A percentile compares a stretch with the other conserved stretches of the same genome.
These are phyloP conservation scores for Ceratobasidium sp. DNA, from an alignment of 1,284 basidiomycete genomes.

Conservation along the genomic window DNA sequence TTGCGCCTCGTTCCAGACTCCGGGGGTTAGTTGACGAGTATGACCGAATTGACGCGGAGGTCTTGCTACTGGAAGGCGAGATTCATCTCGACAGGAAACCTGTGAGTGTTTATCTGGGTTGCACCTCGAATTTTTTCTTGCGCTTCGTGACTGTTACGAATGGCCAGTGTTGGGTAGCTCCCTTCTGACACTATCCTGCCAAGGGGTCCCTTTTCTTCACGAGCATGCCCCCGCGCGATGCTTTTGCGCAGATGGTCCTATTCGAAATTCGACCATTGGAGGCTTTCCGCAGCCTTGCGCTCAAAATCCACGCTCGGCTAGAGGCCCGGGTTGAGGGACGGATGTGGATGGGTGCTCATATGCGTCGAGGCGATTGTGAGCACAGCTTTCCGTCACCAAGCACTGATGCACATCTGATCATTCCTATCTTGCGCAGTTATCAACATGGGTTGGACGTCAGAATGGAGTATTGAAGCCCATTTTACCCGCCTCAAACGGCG, in stretches of 20 bases:
- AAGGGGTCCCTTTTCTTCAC: conserved; percentile 55
- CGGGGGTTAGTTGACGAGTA: conserved; percentile 55
- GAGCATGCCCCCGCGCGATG: conserved; percentile 47
- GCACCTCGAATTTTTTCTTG: not conserved
- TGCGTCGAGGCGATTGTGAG: conserved; percentile 57
- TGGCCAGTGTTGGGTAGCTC: not conserved
- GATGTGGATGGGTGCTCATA: conserved; percentile 57
- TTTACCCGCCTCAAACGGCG: conserved; percentile 50
- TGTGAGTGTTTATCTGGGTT: conserved; percentile 44
- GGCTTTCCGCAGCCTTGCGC: conserved; percentile 49
- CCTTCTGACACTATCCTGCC: not conserved
- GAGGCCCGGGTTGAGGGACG: conserved; percentile 49
- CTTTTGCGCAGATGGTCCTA: conserved; percentile 51
- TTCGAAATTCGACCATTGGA: conserved; percentile 49
- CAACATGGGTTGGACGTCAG: conserved; percentile 18
- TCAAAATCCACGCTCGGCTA: conserved; percentile 51
- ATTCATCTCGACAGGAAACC: conserved; percentile 54
- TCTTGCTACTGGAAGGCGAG: conserved; percentile 55
- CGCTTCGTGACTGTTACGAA: not conserved
- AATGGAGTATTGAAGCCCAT: conserved; percentile 45
- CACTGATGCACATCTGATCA: conserved; percentile 46
- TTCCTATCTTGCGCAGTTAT: not conserved
- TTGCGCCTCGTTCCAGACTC: conserved; percentile 48
- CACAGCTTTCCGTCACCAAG: conserved; percentile 44
- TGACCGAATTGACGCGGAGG: conserved; percentile 47